Evolutionary conservation across 2,329 filamentous ascomycete genomes (phyloP).

Genomic region (Aspergillus intermedius): DNA sequence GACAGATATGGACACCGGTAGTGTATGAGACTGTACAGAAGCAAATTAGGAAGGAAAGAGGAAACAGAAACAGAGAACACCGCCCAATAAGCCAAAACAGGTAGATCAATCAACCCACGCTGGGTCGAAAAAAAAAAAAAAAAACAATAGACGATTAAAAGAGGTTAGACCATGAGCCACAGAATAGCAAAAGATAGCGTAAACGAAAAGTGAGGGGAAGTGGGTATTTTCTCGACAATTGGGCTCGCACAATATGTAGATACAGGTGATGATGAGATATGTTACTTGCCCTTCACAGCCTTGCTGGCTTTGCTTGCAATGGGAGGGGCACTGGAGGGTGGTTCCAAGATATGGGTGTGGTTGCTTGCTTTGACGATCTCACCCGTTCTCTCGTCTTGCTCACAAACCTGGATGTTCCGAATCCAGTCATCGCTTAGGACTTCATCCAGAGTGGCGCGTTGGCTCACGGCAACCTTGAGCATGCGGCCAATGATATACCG

Average conservation of each 20-base stretch:
- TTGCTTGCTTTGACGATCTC: slow-evolving; percentile 64
- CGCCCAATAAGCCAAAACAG: not conserved
- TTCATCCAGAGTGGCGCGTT: slow-evolving; percentile 76
- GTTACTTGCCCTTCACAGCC: not conserved
- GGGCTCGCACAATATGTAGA: not conserved
- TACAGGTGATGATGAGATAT: not conserved
- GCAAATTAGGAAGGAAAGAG: not conserved
- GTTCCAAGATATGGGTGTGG: slow-evolving; percentile 81
- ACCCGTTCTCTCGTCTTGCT: slow-evolving; percentile 63
- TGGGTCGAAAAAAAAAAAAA: not conserved
- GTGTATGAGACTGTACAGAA: slow-evolving; percentile 7
- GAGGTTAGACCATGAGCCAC: not conserved
- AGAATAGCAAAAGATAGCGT: not conserved
- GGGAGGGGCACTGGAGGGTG: slow-evolving; percentile 38
- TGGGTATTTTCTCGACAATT: not conserved
- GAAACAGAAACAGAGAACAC: not conserved
- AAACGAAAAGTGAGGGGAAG: not conserved
- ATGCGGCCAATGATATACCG: slow-evolving; percentile 85
- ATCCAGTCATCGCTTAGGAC: slow-evolving; percentile 88
- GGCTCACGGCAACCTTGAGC: slow-evolving; percentile 80
- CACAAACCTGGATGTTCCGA: slow-evolving; percentile 74
- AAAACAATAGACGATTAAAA: not conserved
- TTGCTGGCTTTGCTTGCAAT: slow-evolving; percentile 30
- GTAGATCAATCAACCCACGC: not conserved
- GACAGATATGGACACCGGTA: slow-evolving; percentile 4